Evolutionary conservation across 495 filamentous ascomycete genomes (phyloP), one percentile per base, ranked within the genome.

Genomic region (Penicillium goetzii): DNA sequence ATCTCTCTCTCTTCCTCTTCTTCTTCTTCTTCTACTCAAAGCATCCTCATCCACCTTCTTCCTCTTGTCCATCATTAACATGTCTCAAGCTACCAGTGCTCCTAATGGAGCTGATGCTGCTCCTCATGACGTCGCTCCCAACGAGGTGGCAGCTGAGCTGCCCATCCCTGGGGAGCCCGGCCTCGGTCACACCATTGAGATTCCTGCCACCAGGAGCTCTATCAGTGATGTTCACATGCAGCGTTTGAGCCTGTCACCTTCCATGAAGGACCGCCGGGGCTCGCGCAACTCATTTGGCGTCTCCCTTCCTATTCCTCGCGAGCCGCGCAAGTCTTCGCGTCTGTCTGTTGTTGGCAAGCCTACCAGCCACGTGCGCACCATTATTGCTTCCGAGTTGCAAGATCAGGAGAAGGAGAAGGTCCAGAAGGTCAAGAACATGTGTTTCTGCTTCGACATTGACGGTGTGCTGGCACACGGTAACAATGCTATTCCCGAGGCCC

Each of bases 391-490:
- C 1, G 88, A 90, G 73, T 80, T 90, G 28, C 90, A 93, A 73
- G 89, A 89, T 63, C 78, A 91, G 61, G 80, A 85, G 60, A 73
- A 85, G 55, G 84, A 89, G 66, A 91, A 90, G 75, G 89, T 89
- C 7, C 74, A 72, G 8, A 80, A 82, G 25, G 86, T 86, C 28
- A 85, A 86, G 74, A 84, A 82, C 70, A 95, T 91, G 81, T 90
- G 91, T 45, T 95, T 92, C 70, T 92, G 90, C 62, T 96, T 97
- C 67, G 92, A 97, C 82, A 96, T 97, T 65, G 92, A 97, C 69
- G 92, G 92, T 72, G 92, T 97, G 49, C 82, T 96, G 57, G 86
- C 94, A 64, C 84, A 92, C 60, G 92, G 92, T 45, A 92, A 90
- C 38, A 76, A 85, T 60, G 85, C 90, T 14, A 96, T 96, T 61